These are phyloP conservation scores for Geotrichum ghanense DNA, from an alignment of 805 yeast genomes.

Conservation along the genomic window DNA sequence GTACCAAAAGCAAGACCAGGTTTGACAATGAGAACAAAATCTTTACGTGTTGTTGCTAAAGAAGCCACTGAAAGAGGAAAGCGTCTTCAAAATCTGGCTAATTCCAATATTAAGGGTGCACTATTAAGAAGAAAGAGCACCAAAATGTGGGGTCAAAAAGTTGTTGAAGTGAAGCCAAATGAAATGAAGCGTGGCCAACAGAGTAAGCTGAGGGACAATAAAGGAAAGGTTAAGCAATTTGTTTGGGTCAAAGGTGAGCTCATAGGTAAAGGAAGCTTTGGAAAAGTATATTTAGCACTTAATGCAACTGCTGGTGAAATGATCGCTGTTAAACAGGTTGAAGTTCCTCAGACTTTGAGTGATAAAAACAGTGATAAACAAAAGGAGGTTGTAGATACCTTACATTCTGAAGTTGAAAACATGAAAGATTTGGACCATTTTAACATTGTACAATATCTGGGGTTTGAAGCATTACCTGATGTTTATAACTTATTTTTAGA, in stretches of 20 bases:
- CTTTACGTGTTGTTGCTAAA: slow-evolving; percentile 84
- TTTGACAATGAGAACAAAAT: slow-evolving; percentile 60
- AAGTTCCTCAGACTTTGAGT: slow-evolving; percentile 38
- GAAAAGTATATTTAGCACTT: slow-evolving; percentile 81
- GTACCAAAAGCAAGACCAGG: not conserved
- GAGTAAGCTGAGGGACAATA: slow-evolving; percentile 50
- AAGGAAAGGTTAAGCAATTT: slow-evolving; percentile 69
- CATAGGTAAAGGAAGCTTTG: slow-evolving; percentile 94
- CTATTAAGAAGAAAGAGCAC: slow-evolving; percentile 69
- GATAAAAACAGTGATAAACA: slow-evolving; percentile 22
- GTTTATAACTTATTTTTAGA: slow-evolving; percentile 83
- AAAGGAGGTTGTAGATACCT: slow-evolving; percentile 62
- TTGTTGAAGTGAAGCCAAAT: slow-evolving; percentile 76
- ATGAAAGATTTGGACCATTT: slow-evolving; percentile 88
- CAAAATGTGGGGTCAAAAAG: slow-evolving; percentile 95
- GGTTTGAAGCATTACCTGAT: slow-evolving; percentile 65
- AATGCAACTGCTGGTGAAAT: slow-evolving; percentile 96
- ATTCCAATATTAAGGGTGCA: slow-evolving; percentile 12
- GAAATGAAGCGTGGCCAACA: slow-evolving; percentile 52
- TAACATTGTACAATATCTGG: slow-evolving; percentile 91
- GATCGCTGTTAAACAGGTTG: slow-evolving; percentile 97
- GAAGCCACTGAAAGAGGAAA: slow-evolving; percentile 68
- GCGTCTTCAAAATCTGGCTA: slow-evolving; percentile 19
- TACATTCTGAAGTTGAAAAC: slow-evolving; percentile 84
- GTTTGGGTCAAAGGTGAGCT: slow-evolving; percentile 98